Evolutionary conservation across 1,139 yeast species (phyloP), one percentile per base, ranked within the genome.

Genomic region (Geotrichum citri-aurantii): DNA sequence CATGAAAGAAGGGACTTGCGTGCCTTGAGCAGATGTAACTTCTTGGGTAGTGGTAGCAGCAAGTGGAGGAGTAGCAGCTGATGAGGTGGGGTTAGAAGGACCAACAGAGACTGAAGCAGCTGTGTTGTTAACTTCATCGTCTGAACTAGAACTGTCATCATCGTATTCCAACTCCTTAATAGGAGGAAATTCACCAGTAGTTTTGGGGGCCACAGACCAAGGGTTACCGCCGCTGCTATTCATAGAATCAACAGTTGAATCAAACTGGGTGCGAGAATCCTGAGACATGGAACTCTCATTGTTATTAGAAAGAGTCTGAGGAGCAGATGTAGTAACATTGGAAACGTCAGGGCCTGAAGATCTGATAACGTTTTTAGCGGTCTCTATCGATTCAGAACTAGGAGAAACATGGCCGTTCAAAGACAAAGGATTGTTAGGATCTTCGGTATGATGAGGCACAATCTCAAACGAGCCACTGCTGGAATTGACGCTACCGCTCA

Each of bases 121-220:
- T 50, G 54, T 61, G 12, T 33, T 55, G 19, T 52, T 50, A 26
- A 50, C 54, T 46, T 57, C 59, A 44, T 74, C 75, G 49, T 73
- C 74, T 10, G 77, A 79, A n/a, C 79, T 75, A 21, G 81, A 81
- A 17, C 42, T 37, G 3, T 37, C 42, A 64, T 83, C 81, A 63
- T 85, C 90, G 61, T 81, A 82, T 27, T 83, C 85, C 49, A 85
- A 72, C 65, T 86, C 89, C 65, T 79, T 77, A 55, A 86, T 83
- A 33, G 93, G 89, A 12, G 93, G 93, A 70, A 86, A 86, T 64
- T 86, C 91, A 17, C 78, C 79, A 23, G 76, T 71, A 54, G 67
- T 65, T 24, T 64, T 47, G 17, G 50, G 26, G 2, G 54, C 26
- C 5, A 37, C 56, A 49, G 51, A 17, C 51, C 57, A 23, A 52